Percentiles rank a stretch among this genome's conserved stretches.
Conservation (phyloP, 2,329 filamentous ascomycete species). For the Biscogniauxia marginata region DNA sequence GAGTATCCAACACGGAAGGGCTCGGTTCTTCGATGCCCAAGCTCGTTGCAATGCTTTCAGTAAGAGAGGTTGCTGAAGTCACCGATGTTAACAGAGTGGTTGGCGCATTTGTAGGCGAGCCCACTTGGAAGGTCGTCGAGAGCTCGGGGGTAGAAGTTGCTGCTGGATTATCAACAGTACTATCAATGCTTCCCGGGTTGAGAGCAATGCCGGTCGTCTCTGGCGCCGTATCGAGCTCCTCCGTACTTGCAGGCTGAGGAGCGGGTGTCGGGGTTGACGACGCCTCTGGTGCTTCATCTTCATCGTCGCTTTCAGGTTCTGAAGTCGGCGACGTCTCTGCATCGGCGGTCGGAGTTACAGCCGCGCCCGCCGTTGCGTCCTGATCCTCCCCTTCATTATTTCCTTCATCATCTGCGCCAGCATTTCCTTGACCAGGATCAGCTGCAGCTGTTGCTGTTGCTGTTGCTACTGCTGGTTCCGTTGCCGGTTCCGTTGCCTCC, state of each 20-base stretch:
- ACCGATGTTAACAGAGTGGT: slow-evolving; percentile 25
- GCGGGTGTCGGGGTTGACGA: slow-evolving; percentile 1
- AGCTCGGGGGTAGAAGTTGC: slow-evolving; percentile 5
- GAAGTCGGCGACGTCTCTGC: slow-evolving; percentile 6
- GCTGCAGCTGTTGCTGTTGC: slow-evolving; percentile 3
- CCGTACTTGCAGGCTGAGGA: slow-evolving; percentile 3
- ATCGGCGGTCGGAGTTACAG: slow-evolving; percentile 8
- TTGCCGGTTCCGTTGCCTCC: not conserved
- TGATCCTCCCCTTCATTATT: not conserved
- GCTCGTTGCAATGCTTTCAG: slow-evolving; percentile 23
- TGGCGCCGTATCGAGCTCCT: slow-evolving; percentile 1
- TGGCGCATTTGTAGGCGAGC: slow-evolving; percentile 1
- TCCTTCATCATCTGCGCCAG: not conserved
- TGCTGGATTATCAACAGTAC: not conserved
- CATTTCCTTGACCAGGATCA: not conserved
- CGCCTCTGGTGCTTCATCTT: not conserved
- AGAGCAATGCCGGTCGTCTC: slow-evolving; percentile 13
- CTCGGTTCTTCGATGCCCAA: slow-evolving; percentile 15
- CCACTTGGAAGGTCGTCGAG: slow-evolving; percentile 10
- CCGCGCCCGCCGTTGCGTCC: slow-evolving; percentile 7
- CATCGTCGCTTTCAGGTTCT: slow-evolving; percentile 2
- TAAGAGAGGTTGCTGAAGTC: slow-evolving; percentile 18
- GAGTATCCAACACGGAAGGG: slow-evolving; percentile 6
- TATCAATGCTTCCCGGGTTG: slow-evolving; percentile 9
- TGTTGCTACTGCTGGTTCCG: not conserved